These are phyloP conservation scores for Aspergillus panamensis DNA, from an alignment of 495 filamentous ascomycete genomes.

Conservation along the genomic window DNA sequence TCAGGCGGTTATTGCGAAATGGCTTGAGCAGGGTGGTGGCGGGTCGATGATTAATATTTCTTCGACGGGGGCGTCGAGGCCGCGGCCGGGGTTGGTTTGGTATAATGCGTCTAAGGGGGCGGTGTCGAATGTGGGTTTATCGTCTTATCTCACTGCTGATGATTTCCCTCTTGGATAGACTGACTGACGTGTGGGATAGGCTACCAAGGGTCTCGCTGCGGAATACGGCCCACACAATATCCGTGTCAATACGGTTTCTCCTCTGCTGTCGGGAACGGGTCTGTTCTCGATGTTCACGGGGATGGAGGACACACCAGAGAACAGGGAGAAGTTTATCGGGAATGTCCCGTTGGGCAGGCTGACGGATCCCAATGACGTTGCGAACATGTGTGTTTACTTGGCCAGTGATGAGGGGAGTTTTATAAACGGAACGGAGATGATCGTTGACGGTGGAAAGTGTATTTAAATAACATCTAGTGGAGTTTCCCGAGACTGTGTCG, in stretches of 20 bases:
- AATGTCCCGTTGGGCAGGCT: constrained; percentile 64
- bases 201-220: constrained; percentile 62
- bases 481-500: background rate
- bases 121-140: constrained; percentile 52
- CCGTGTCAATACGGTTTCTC: constrained; percentile 61
- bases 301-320: constrained; percentile 64
- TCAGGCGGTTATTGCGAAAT: constrained; percentile 49
- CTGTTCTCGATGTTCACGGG: constrained; percentile 65
- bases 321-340: constrained; percentile 61
- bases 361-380: constrained; percentile 62
- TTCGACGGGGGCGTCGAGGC: constrained; percentile 58
- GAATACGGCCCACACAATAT: constrained; percentile 65
- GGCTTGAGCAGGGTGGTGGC: constrained; percentile 54
- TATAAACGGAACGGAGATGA: constrained; percentile 59
- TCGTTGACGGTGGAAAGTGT: constrained; percentile 39
- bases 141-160: background rate
- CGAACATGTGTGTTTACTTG: constrained; percentile 62
- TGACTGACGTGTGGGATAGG: constrained; percentile 27
- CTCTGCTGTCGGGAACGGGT: constrained; percentile 59
- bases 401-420: constrained; percentile 66
- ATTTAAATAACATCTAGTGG: constrained; percentile 20
- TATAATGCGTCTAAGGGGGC: constrained; percentile 69
- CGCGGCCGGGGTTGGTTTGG: constrained; percentile 65
- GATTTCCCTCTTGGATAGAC: background rate
- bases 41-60: constrained; percentile 65